Conservation (phyloP, 257 asterid genomes). For the Solanum virginianum region DNA sequence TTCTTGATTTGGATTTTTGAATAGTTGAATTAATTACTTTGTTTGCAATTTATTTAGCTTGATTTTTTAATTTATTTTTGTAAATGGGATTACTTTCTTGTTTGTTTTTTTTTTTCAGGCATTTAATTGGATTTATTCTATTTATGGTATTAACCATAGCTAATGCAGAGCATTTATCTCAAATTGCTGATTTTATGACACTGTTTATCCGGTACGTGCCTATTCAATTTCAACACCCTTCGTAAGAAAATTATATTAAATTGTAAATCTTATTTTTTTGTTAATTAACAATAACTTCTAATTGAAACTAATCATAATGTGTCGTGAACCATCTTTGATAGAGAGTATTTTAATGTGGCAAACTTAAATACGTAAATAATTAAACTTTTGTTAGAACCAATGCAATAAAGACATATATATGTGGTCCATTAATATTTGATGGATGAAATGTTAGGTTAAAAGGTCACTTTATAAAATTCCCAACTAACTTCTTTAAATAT, state of each 20-base stretch:
- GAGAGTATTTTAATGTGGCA: background rate
- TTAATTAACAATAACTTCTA: background rate
- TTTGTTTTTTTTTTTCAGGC: constrained; percentile 35
- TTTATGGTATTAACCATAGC: constrained; percentile 65
- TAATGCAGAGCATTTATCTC: constrained; percentile 48
- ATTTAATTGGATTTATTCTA: constrained; percentile 66
- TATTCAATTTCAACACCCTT: background rate
- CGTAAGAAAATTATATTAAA: background rate
- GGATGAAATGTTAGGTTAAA: background rate
- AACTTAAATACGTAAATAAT: background rate
- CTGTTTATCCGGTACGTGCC: constrained; percentile 48
- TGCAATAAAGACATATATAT: background rate
- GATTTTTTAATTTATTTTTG: background rate
- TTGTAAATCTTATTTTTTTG: background rate
- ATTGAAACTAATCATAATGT: background rate
- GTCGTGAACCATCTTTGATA: background rate
- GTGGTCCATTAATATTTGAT: background rate
- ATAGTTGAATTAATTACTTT: background rate
- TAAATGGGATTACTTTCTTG: background rate
- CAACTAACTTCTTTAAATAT: background rate
- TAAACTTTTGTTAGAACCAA: background rate
- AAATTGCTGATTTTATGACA: constrained; percentile 59
- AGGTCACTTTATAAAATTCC: background rate
- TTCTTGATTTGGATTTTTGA: background rate
- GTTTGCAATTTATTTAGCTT: background rate